These are phyloP conservation scores for Gaillardinia entomophila DNA, from an alignment of 805 yeast species.

Conservation along the genomic window DNA sequence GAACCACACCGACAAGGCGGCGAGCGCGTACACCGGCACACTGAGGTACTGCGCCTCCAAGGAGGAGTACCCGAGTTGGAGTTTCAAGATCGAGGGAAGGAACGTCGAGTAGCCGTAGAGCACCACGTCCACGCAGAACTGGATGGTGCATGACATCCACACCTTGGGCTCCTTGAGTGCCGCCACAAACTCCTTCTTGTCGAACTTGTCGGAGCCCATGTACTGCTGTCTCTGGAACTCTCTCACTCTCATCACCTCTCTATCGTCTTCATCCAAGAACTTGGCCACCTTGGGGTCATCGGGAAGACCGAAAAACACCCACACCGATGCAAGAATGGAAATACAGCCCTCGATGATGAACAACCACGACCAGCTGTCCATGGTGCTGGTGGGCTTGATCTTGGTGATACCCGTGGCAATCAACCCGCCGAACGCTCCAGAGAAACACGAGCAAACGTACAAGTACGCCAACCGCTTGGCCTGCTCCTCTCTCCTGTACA, in stretches of 20 bases:
- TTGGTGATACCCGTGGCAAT: not conserved
- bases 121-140: constrained; percentile 1
- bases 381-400: not conserved
- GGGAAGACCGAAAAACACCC: not conserved
- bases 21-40: constrained; percentile 1
- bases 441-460: not conserved
- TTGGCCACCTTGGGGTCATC: not conserved
- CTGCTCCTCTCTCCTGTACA: not conserved
- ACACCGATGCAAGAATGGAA: not conserved
- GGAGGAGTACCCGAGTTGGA: not conserved
- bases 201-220: not conserved
- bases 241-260: not conserved
- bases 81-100: constrained; percentile 1
- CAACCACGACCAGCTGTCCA: not conserved
- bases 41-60: constrained; percentile 1
- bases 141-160: not conserved
- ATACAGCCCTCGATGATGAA: not conserved
- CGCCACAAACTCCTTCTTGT: not conserved
- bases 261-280: not conserved
- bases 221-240: not conserved
- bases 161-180: constrained; percentile 1
- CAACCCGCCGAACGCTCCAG: not conserved
- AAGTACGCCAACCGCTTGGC: not conserved
- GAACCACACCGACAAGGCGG: not conserved
- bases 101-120: constrained; percentile 1